These are phyloP conservation scores for Symmetrospora coprosmae DNA, from an alignment of 768 basidiomycete genomes.

Conservation along the genomic window DNA sequence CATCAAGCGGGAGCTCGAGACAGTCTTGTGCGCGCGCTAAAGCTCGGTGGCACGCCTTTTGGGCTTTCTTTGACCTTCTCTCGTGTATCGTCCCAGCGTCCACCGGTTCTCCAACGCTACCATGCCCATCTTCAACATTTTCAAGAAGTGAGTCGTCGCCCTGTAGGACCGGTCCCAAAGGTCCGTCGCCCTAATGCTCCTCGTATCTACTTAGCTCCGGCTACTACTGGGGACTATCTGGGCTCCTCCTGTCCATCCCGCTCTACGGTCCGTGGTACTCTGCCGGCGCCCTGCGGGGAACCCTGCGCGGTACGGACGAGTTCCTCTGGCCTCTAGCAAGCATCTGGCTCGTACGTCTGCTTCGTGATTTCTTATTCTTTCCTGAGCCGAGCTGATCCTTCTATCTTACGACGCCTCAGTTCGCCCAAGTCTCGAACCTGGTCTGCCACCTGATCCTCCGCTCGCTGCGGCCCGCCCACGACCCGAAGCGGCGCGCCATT, in stretches of 20 bases:
- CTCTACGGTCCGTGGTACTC: slow-evolving; percentile 70
- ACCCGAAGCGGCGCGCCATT: slow-evolving; percentile 57
- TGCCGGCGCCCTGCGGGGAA: slow-evolving; percentile 50
- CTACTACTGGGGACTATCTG: slow-evolving; percentile 75
- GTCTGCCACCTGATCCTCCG: slow-evolving; percentile 68
- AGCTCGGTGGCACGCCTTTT: no score
- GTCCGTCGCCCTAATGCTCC: no score
- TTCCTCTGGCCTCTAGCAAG: slow-evolving; percentile 56
- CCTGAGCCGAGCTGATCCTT: neutral
- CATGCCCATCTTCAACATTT: slow-evolving; percentile 71
- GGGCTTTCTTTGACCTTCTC: neutral
- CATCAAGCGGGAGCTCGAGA: slow-evolving; percentile 80
- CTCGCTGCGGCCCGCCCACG: slow-evolving; percentile 64
- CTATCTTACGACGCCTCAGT: slow-evolving; percentile 43
- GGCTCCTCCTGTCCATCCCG: slow-evolving; percentile 61
- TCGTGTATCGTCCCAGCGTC: slow-evolving; percentile 44
- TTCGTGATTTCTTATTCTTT: neutral
- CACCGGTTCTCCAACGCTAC: slow-evolving; percentile 92
- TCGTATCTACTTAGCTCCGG: slow-evolving; percentile 47
- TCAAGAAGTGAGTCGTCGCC: slow-evolving; percentile 84
- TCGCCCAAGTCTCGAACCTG: slow-evolving; percentile 70
- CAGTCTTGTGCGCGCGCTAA: slow-evolving; percentile 53
- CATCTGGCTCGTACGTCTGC: slow-evolving; percentile 64
- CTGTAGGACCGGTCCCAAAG: no score
- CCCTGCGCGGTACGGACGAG: slow-evolving; percentile 49